Conservation (phyloP, 1,284 basidiomycete species). For the Albatrellus sp. region DNA sequence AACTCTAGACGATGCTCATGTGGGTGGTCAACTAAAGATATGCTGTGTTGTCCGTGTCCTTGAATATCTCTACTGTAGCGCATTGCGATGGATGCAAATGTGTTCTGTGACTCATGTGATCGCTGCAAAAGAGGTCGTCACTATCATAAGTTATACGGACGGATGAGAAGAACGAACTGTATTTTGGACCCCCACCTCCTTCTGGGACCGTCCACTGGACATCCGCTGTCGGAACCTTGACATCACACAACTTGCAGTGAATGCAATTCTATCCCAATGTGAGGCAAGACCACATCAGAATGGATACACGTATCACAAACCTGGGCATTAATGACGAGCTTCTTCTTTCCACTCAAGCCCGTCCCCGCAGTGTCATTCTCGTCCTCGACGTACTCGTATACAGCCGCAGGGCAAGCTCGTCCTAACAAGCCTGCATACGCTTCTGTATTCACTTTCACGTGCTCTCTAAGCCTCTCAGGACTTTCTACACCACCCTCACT, state of each 20-base stretch:
- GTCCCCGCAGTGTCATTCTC: slow-evolving; percentile 26
- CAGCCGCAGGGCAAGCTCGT: slow-evolving; percentile 87
- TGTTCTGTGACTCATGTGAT: slow-evolving; percentile 4
- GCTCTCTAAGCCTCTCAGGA: slow-evolving; percentile 39
- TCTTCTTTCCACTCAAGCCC: slow-evolving; percentile 67
- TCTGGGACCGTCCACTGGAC: slow-evolving; percentile 93
- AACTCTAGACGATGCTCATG: too few relatives aligned
- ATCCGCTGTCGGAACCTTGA: slow-evolving; percentile 89
- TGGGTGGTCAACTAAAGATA: too few relatives aligned
- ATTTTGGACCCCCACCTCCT: slow-evolving; percentile 89
- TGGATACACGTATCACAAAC: slow-evolving; percentile 23
- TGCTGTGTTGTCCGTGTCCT: too few relatives aligned
- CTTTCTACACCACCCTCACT: slow-evolving; percentile 39
- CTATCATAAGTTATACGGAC: not conserved
- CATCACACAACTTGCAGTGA: slow-evolving; percentile 89
- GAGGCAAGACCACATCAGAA: slow-evolving; percentile 4
- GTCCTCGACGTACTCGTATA: slow-evolving; percentile 94
- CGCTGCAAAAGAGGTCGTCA: slow-evolving; percentile 4
- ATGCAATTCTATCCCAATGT: slow-evolving; percentile 56
- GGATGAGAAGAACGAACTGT: slow-evolving; percentile 43
- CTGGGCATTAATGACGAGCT: slow-evolving; percentile 94
- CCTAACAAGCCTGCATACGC: slow-evolving; percentile 84
- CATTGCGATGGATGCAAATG: too few relatives aligned
- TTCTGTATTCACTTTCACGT: slow-evolving; percentile 69
- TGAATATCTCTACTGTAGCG: too few relatives aligned